phyloP scores from a whole-genome alignment of 306 rosid species.

The Pachyrhizus erosus region DNA sequence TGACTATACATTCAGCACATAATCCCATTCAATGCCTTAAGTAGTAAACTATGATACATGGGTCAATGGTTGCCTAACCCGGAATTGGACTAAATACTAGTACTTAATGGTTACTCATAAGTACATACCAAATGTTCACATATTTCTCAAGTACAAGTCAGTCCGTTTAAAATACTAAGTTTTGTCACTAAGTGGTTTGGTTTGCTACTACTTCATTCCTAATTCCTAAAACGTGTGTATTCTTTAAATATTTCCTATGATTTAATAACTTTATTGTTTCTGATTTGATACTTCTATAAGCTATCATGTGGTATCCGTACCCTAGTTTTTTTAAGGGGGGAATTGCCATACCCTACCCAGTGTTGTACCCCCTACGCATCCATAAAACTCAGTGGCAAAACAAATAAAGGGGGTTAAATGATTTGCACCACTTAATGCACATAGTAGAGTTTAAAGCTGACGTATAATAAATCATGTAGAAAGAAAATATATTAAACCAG shows the following conservation, averaged over 20 bases:
- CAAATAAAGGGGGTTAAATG: background rate
- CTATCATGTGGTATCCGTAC: background rate
- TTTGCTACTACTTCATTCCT: constrained; percentile 25
- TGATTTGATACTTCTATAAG: background rate
- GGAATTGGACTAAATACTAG: background rate
- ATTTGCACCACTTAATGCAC: background rate
- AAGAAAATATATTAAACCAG: constrained; percentile 16
- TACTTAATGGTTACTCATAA: background rate
- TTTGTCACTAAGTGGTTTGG: background rate
- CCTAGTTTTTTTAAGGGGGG: background rate
- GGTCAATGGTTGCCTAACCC: background rate
- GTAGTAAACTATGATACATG: background rate
- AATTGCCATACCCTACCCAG: too few species aligned
- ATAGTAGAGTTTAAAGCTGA: background rate
- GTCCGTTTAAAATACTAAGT: constrained; percentile 10
- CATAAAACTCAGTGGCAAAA: background rate
- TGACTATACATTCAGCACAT: background rate
- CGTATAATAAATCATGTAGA: constrained; percentile 3
- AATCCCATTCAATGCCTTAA: constrained; percentile 21
- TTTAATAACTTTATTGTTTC: background rate
- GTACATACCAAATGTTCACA: background rate
- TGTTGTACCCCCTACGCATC: background rate
- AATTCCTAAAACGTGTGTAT: background rate
- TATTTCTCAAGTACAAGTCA: background rate
- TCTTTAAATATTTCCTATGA: constrained; percentile 10